Conservation (phyloP, 2,329 filamentous ascomycete species). For the Plenodomus tracheiphilus region DNA sequence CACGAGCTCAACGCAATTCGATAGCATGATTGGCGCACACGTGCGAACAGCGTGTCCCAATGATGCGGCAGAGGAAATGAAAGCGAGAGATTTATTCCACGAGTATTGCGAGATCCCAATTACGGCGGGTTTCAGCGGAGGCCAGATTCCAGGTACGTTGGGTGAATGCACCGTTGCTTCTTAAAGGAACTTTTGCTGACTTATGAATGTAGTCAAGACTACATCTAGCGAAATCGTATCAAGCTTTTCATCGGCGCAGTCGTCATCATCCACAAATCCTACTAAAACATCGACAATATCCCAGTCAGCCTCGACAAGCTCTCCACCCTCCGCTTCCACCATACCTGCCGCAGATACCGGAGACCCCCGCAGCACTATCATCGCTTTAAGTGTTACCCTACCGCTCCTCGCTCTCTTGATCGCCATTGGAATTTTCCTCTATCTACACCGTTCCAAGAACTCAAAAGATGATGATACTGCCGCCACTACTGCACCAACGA, state of each 20-base stretch:
- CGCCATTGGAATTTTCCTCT: neutral
- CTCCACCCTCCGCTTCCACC: neutral
- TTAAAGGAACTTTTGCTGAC: neutral
- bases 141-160: neutral
- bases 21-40: conserved; percentile 12
- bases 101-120: conserved; percentile 12
- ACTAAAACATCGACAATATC: too few relatives aligned
- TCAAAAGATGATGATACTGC: neutral
- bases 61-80: conserved; percentile 5
- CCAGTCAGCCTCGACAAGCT: too few relatives aligned
- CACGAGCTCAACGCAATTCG: conserved; percentile 12
- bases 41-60: conserved; percentile 11
- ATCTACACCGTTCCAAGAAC: neutral
- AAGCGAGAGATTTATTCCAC: conserved; percentile 13
- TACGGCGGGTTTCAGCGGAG: neutral
- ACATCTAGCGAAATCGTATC: neutral
- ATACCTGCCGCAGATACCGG: neutral
- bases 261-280: too few relatives aligned
- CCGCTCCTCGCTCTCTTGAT: neutral
- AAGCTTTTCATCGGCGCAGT: neutral
- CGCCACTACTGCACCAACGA: neutral
- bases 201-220: neutral
- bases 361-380: neutral
- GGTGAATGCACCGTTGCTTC: too few relatives aligned
- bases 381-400: neutral